Evolutionary conservation across 805 yeast genomes (phyloP), one percentile per base, ranked within the genome.

Genomic region (Starmerella khaoyaiensis): DNA sequence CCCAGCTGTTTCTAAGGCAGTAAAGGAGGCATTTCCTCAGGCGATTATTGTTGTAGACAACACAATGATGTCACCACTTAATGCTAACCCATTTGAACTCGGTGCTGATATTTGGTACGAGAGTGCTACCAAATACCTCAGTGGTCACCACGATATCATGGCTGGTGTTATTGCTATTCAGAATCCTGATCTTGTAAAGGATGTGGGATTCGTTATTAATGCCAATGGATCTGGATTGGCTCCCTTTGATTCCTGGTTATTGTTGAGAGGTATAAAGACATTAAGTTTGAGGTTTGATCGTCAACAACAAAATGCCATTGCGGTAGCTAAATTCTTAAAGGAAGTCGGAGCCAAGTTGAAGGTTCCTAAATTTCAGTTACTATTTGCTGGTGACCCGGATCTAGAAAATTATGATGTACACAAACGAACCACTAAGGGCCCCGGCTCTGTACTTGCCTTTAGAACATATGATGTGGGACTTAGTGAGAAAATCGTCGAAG

Each of bases 111-210:
- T 86, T 40, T 94, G 81, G 40, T 87, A 86, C 57, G 97, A 86
- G 57, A 76, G 87, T 10, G 96, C 93, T 12, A 86, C 97, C 29
- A 86, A 86, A 60, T 86, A 81, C 55, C 65, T 86, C 49, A 79
- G 84, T 52, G 95, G 95, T 6, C 97, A 86, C 57, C 97, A 86
- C 59, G 96, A 87, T 57, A 72, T 86, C 51, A 86, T 86, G 97
- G 95, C 94, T 18, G 97, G 97, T 40, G 74, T 80, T 12, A 64
- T 86, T 40, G 93, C 94, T 18, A 74, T 79, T 20, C 68, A 76
- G 44, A 66, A 65, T 35, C 61, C 69, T 18, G 66, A 69, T 37
- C 61, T 86, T 31, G 87, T 84, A 14, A 76, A 79, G 37, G 64
- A 71, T 30, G 50, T 87, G 10, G 81, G 70, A 56, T 79, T 71